Conservation (phyloP, 2,329 filamentous ascomycete species). For the Alternaria hordeiaustralica region DNA sequence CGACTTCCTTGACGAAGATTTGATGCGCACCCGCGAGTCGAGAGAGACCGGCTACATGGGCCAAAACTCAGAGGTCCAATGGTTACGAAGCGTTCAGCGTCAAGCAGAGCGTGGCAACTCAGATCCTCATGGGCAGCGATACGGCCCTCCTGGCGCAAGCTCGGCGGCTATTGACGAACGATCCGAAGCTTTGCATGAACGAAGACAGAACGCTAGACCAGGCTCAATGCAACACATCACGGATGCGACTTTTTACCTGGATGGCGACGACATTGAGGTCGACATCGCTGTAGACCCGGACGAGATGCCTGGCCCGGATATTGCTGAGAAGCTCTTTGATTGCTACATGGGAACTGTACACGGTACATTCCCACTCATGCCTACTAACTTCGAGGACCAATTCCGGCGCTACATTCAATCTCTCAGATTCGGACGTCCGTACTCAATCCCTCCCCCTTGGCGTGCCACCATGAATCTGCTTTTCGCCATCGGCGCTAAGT, state of each 20-base stretch:
- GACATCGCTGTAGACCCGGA: conserved; percentile 33
- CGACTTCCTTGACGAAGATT: conserved; percentile 39
- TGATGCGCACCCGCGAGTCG: conserved; percentile 34
- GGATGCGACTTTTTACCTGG: conserved; percentile 44
- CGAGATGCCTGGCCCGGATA: conserved; percentile 39
- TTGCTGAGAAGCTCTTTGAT: conserved; percentile 42
- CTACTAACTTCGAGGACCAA: conserved; percentile 28
- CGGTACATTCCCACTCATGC: conserved; percentile 40
- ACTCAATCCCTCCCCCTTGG: conserved; percentile 33
- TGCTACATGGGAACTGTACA: conserved; percentile 48
- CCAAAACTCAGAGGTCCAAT: conserved; percentile 44
- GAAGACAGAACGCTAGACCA: conserved; percentile 15
- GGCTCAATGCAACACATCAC: conserved; percentile 25
- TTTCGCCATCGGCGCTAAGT: conserved; percentile 52
- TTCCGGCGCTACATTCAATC: conserved; percentile 22
- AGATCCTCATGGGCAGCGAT: conserved; percentile 15
- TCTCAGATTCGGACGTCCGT: conserved; percentile 8
- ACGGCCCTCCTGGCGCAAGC: conserved; percentile 29
- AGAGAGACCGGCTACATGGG: conserved; percentile 45
- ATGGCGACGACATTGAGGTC: conserved; percentile 37
- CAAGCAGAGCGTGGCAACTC: conserved; percentile 19
- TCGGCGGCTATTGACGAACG: conserved; percentile 15
- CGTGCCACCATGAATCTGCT: conserved; percentile 50
- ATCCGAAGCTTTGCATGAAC: conserved; percentile 27
- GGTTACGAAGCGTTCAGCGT: conserved; percentile 39